Evolutionary conservation across 2,329 filamentous ascomycete species (phyloP), one percentile per base, ranked within the genome.

Genomic region (Chaetomium strumarium): DNA sequence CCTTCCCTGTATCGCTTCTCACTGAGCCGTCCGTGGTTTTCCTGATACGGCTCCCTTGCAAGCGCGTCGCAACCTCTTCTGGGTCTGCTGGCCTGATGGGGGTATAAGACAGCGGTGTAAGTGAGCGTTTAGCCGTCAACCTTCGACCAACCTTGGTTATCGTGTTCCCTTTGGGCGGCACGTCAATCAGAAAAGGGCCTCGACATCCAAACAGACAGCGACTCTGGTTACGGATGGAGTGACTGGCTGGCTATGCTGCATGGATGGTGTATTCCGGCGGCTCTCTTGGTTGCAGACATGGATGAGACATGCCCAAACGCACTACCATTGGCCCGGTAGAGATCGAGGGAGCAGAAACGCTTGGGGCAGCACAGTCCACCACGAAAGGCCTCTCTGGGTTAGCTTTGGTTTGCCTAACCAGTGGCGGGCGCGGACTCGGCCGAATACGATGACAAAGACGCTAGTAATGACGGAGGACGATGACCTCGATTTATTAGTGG

Each of bases 1-100:
- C 50, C 55, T 30, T 20, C 61, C 59, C 53, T 58, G 60, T 42
- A 46, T 42, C 24, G 24, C 24, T 24, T 24, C 24, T n/a, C 4
- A 24, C 46, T 53, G 52, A 49, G 52, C 56, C 59, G 55, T 51
- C 34, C 39, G 20, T 42, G 36, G 45, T 7, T 53, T 62, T 62
- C 59, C 60, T 56, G 49, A 60, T 53, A 50, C 40, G 58, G 56
- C 41, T 43, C 59, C 58, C 54, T 57, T 56, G 58, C 53, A 54
- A 53, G 37, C 11, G 37, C 43, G 44, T 49, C 44, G 46, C 60
- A 55, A 48, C 55, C 52, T 43, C 52, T 54, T 58, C 48, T 55
- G 44, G 47, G 51, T 31, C 52, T 51, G 38, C 19, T 37, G 54
- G 54, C 43, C 51, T 33, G 52, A 36, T 60, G 57, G 52, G 59